Evolutionary conservation across 2,329 filamentous ascomycete genomes (phyloP), one percentile per base, ranked within the genome.

Genomic region (Monilinia vaccinii-corymbosi): DNA sequence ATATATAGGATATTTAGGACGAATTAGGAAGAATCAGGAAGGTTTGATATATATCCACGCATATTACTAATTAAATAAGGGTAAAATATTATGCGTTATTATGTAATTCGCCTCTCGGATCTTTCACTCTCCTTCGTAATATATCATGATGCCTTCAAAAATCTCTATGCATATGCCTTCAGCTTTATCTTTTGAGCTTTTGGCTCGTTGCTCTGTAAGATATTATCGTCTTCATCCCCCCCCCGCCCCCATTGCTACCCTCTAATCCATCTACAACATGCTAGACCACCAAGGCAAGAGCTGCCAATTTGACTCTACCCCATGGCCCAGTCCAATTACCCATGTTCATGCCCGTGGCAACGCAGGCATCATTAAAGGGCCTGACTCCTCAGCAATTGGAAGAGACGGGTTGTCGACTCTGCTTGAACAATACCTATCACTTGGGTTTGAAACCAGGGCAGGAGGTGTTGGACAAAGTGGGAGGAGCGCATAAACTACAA

Each of bases 311-410:
- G 58, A 88, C 86, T 51, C 85, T 99, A 31, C 93, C 94, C 55
- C 95, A 99, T 83, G 94, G 94, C 61, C 81, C 87, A 1, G 92
- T 99, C 31, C 84, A 88, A 68, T 82, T 97, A 34, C 94, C 95
- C 9, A 85, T 97, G 61, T 99, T 99, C 75, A 99, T 99, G 94
- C 94, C 94, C 18, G 94, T 99, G 47, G 94, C 94, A 34, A 99
- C 94, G 0, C 94, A 99, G 75, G 94, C 90, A 1, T 96, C 93
- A 0, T 80, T 99, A 44, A 99, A 99, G 73, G 94, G 94, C 47
- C 76, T 99, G 60, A 97, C 94, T 0, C 91, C 93, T 1, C 87
- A 93, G 66, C 94, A 99, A 71, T 79, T 99, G 2, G 92, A 94
- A 69, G 86, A 90, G 58, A 95, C 92, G 0, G 85, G 89, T 47